Evolutionary conservation across 306 rosid genomes (phyloP).

Genomic region (Vachellia collinsii): DNA sequence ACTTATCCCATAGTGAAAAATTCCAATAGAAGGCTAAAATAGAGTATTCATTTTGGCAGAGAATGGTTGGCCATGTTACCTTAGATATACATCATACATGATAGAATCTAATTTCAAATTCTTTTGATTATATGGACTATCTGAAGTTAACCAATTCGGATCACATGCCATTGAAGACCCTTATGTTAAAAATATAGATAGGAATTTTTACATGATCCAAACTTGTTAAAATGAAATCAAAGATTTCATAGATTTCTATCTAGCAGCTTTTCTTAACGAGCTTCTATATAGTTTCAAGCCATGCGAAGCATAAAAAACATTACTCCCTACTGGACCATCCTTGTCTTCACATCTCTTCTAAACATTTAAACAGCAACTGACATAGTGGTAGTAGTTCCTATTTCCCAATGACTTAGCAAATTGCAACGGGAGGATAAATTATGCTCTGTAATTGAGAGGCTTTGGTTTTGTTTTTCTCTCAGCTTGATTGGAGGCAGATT

Average conservation of each 20-base stretch:
- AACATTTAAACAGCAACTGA: neutral
- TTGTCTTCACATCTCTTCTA: slow-evolving; percentile 5
- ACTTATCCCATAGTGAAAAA: neutral
- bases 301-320: neutral
- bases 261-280: neutral
- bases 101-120: neutral
- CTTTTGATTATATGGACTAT: neutral
- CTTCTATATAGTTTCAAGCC: neutral
- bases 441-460: slow-evolving; percentile 41
- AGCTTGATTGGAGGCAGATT: slow-evolving; percentile 34
- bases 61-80: neutral
- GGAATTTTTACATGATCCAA: neutral
- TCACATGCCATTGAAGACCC: neutral
- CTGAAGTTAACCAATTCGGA: neutral
- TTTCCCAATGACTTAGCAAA: neutral
- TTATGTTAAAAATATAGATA: neutral
- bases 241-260: neutral
- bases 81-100: neutral
- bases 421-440: slow-evolving; percentile 11
- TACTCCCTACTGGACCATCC: neutral
- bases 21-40: neutral
- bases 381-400: neutral
- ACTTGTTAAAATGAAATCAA: slow-evolving; percentile 18
- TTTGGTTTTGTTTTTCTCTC: slow-evolving; percentile 47
- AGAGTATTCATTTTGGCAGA: neutral